Evolutionary conservation across 179 eudicot genomes (phyloP).

Genomic region (Heliamphora pulchella): DNA sequence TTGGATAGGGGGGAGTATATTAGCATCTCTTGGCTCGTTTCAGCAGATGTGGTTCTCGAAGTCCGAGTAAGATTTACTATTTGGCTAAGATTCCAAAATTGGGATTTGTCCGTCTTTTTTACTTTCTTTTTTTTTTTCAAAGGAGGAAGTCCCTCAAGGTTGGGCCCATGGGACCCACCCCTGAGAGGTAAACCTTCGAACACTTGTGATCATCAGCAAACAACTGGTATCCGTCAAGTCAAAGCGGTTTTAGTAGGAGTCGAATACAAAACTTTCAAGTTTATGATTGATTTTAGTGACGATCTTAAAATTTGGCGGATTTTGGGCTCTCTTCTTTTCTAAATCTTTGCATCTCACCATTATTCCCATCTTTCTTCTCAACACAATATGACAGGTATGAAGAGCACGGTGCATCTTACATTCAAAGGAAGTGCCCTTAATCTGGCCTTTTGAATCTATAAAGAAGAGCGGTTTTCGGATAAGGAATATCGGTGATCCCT

Average conservation of each 20-base stretch:
- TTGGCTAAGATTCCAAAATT: neutral
- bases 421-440: slow-evolving; percentile 94
- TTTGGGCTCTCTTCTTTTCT: neutral
- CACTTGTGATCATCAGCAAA: neutral
- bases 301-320: neutral
- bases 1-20: slow-evolving; percentile 97
- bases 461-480: neutral
- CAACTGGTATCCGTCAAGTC: neutral
- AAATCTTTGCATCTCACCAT: neutral
- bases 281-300: too few species aligned
- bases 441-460: neutral
- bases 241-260: too few species aligned
- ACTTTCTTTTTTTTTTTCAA: too few species aligned
- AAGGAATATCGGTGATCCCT: neutral
- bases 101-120: neutral
- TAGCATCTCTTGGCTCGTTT: slow-evolving; percentile 97
- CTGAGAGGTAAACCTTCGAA: too few species aligned
- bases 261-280: too few species aligned
- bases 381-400: slow-evolving; percentile 54
- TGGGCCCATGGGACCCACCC: too few species aligned
- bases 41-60: slow-evolving; percentile 99
- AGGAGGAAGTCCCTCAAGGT: too few species aligned
- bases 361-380: neutral
- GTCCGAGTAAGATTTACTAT: slow-evolving; percentile 61
- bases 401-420: slow-evolving; percentile 86